These are phyloP conservation scores for Protea cynaroides DNA, from an alignment of 164 flowering plant species.

Conservation along the genomic window DNA sequence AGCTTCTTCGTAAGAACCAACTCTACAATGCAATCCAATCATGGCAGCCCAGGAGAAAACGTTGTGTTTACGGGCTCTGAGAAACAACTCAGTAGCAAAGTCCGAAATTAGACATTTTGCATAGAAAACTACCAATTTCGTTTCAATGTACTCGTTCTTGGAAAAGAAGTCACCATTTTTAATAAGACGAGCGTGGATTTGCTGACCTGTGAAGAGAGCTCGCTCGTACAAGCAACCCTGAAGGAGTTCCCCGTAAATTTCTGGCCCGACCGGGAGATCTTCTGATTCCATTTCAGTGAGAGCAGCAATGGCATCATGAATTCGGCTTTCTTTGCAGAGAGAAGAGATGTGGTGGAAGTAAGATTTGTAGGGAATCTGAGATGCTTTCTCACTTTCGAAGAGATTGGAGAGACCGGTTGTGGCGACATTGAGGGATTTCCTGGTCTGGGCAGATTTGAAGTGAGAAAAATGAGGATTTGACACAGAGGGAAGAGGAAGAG, in stretches of 20 bases:
- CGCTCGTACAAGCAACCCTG: slow-evolving; percentile 63
- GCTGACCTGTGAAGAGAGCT: slow-evolving; percentile 46
- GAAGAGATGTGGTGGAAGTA: slow-evolving; percentile 45
- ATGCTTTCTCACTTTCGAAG: slow-evolving; percentile 5
- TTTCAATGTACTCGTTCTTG: slow-evolving; percentile 49
- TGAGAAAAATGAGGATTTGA: slow-evolving; percentile 19
- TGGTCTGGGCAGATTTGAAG: slow-evolving; percentile 15
- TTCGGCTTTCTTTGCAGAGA: slow-evolving; percentile 41
- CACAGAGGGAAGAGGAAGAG: slow-evolving; percentile 25
- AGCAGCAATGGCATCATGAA: slow-evolving; percentile 37
- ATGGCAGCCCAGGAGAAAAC: slow-evolving; percentile 80
- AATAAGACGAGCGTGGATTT: slow-evolving; percentile 54
- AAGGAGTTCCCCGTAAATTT: slow-evolving; percentile 57
- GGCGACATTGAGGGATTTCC: slow-evolving; percentile 9
- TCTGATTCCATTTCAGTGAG: slow-evolving; percentile 37
- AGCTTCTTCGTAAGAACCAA: slow-evolving; percentile 40
- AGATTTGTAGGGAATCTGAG: slow-evolving; percentile 21
- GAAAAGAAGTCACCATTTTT: slow-evolving; percentile 45
- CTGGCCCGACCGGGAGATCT: slow-evolving; percentile 39
- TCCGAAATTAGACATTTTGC: slow-evolving; percentile 46
- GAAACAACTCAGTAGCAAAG: slow-evolving; percentile 31
- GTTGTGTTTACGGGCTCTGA: slow-evolving; percentile 28
- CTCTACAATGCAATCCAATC: slow-evolving; percentile 52
- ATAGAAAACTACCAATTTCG: slow-evolving; percentile 59
- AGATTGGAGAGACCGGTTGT: slow-evolving; percentile 17